Evolutionary conservation across 306 rosid species (phyloP).

Genomic region (Gillenia trifoliata): DNA sequence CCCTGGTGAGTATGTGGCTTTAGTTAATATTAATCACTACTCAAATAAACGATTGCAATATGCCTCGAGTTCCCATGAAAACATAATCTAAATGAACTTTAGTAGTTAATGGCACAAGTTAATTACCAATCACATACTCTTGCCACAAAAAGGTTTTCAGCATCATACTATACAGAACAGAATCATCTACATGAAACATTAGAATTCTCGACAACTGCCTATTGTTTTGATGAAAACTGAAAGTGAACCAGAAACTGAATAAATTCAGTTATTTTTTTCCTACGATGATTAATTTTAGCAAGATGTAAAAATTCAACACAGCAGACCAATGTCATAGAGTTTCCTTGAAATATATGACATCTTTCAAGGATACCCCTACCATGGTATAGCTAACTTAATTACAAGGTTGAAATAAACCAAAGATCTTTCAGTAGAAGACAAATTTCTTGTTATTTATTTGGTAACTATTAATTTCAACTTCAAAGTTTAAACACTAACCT

Average conservation of each 20-base stretch:
- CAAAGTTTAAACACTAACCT: slow-evolving; percentile 46
- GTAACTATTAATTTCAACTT: neutral
- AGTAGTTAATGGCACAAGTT: neutral
- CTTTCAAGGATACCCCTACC: neutral
- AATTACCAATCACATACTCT: neutral
- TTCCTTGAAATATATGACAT: neutral
- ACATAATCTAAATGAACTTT: neutral
- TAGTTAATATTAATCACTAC: neutral
- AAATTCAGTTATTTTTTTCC: neutral
- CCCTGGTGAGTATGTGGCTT: neutral
- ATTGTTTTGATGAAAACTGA: neutral
- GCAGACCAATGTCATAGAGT: neutral
- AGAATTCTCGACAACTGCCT: neutral
- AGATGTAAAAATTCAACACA: neutral
- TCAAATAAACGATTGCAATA: neutral
- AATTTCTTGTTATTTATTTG: no score
- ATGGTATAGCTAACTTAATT: neutral
- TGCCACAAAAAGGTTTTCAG: neutral
- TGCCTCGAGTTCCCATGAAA: neutral
- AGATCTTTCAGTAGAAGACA: neutral
- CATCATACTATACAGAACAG: neutral
- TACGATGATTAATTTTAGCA: neutral
- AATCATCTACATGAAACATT: neutral
- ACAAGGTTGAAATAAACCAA: neutral
- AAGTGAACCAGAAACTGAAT: neutral